Evolutionary conservation across 2,329 filamentous ascomycete species (phyloP).

Genomic region (Calycina marina): DNA sequence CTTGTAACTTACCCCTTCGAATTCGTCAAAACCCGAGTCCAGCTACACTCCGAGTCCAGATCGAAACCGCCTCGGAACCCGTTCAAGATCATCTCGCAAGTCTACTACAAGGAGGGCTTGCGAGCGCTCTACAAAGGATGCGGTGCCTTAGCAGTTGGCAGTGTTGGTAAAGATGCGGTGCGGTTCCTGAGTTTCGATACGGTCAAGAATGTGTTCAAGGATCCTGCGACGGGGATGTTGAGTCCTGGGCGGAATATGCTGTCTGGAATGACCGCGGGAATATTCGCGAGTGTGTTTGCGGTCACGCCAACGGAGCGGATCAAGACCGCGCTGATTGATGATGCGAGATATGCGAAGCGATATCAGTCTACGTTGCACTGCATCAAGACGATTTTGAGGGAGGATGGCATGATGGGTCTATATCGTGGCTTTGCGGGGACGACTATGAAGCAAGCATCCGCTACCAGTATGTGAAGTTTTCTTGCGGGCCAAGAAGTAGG

Average conservation of each 20-base stretch:
- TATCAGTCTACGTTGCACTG: slow-evolving; percentile 23
- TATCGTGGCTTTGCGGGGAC: slow-evolving; percentile 31
- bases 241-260: slow-evolving; percentile 41
- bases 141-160: slow-evolving; percentile 10
- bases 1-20: slow-evolving; percentile 41
- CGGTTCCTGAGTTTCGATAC: slow-evolving; percentile 52
- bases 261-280: slow-evolving; percentile 48
- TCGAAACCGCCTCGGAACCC: slow-evolving; percentile 37
- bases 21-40: slow-evolving; percentile 51
- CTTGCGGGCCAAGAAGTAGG: slow-evolving; percentile 33
- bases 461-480: too few relatives aligned
- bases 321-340: slow-evolving; percentile 42
- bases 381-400: slow-evolving; percentile 22
- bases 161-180: slow-evolving; percentile 47
- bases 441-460: slow-evolving; percentile 32
- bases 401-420: slow-evolving; percentile 28
- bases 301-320: slow-evolving; percentile 56
- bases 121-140: slow-evolving; percentile 31
- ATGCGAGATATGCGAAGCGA: slow-evolving; percentile 10
- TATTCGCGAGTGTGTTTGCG: slow-evolving; percentile 45
- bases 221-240: slow-evolving; percentile 37
- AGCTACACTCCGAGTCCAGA: slow-evolving; percentile 30
- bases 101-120: slow-evolving; percentile 40
- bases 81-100: slow-evolving; percentile 37
- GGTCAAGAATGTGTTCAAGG: slow-evolving; percentile 42